A percentile compares a stretch with the other conserved stretches of the same genome.
phyloP scores from a whole-genome alignment of 805 yeast genomes.

The Dipodascus geniculatus region DNA sequence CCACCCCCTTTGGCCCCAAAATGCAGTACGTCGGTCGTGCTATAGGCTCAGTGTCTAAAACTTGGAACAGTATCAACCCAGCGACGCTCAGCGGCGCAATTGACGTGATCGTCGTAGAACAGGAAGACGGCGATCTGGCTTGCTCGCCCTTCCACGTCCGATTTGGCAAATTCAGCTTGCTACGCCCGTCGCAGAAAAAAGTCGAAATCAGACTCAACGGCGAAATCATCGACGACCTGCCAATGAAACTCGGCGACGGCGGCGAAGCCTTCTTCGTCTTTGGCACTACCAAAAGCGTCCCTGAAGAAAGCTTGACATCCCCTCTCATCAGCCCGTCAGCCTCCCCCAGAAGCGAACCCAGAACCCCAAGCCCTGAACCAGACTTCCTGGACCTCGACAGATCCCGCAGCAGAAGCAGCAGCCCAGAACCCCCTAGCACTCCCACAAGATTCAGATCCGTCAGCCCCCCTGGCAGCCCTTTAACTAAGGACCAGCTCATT shows the following conservation, averaged over 20 bases:
- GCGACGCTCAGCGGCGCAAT: slow-evolving; percentile 95
- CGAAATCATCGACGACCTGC: slow-evolving; percentile 54
- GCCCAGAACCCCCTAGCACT: slow-evolving; percentile 11
- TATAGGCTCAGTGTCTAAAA: slow-evolving; percentile 86
- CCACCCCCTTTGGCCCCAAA: no score
- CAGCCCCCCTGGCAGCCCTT: slow-evolving; percentile 9
- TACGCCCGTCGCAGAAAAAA: slow-evolving; percentile 91
- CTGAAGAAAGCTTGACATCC: slow-evolving; percentile 69
- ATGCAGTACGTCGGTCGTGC: slow-evolving; percentile 98
- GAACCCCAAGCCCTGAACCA: slow-evolving; percentile 30
- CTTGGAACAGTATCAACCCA: slow-evolving; percentile 95
- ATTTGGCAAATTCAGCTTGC: slow-evolving; percentile 85
- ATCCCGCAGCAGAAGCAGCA: not conserved
- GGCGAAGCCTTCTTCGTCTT: slow-evolving; percentile 98
- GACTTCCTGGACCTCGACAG: slow-evolving; percentile 37
- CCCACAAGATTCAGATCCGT: slow-evolving; percentile 11
- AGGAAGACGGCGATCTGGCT: slow-evolving; percentile 63
- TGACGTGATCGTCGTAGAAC: slow-evolving; percentile 90
- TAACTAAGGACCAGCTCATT: slow-evolving; percentile 31
- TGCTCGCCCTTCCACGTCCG: slow-evolving; percentile 96
- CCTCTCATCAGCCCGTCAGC: slow-evolving; percentile 69
- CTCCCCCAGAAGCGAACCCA: slow-evolving; percentile 25
- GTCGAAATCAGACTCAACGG: slow-evolving; percentile 85
- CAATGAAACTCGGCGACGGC: slow-evolving; percentile 95
- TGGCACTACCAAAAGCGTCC: slow-evolving; percentile 67